Conservation (phyloP, 805 yeast genomes). For the Candida nanaspora region DNA sequence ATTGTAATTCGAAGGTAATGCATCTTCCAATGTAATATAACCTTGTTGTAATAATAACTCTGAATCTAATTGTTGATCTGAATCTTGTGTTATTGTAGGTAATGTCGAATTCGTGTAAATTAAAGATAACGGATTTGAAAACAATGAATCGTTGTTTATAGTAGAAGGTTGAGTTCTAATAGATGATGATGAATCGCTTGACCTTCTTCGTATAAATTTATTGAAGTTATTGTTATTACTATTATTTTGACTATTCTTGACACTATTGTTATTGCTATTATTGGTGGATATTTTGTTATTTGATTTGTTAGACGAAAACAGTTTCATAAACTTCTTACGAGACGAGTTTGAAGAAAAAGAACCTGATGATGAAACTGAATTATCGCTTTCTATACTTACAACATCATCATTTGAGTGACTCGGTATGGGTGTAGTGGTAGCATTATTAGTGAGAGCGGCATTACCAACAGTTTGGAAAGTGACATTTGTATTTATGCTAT, state of each 20-base stretch:
- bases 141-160: slow-evolving; percentile 7
- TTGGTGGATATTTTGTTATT: no score
- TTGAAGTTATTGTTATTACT: neutral
- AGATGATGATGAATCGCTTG: neutral
- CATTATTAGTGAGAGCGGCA: neutral
- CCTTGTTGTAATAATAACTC: slow-evolving; percentile 4
- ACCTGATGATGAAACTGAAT: neutral
- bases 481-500: neutral
- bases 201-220: neutral
- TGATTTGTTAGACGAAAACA: no score
- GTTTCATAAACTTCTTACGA: neutral
- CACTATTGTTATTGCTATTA: neutral
- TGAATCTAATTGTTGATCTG: neutral
- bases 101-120: slow-evolving; percentile 22
- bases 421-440: neutral
- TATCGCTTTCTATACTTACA: neutral
- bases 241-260: neutral
- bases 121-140: slow-evolving; percentile 16
- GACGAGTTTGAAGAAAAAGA: slow-evolving; percentile 1
- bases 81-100: slow-evolving; percentile 8
- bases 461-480: neutral
- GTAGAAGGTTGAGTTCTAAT: neutral
- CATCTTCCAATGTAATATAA: slow-evolving; percentile 33
- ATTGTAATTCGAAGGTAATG: slow-evolving; percentile 42
- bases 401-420: neutral